phyloP scores from a whole-genome alignment of 352 stramenopile species.

The Phytophthora tentaculata region DNA sequence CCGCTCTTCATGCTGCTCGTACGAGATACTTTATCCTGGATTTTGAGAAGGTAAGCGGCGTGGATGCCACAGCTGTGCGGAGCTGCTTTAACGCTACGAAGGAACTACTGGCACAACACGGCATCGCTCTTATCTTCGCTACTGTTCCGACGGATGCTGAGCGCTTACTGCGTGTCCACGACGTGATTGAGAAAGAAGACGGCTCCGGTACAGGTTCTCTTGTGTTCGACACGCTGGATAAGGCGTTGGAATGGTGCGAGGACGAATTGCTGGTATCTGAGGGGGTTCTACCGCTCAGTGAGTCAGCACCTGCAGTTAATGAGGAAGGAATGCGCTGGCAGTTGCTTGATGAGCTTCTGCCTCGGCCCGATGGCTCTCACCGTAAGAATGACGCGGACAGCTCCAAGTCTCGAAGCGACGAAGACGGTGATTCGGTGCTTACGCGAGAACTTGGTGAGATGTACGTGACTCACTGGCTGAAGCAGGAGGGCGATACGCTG shows the following conservation, averaged over 20 bases:
- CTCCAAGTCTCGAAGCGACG: background rate
- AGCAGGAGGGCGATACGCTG: conserved; percentile 68
- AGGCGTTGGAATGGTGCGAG: conserved; percentile 87
- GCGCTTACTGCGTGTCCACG: conserved; percentile 75
- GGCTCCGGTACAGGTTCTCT: conserved; percentile 60
- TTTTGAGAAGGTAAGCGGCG: conserved; percentile 88
- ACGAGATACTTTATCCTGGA: conserved; percentile 90
- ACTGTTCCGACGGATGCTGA: conserved; percentile 76
- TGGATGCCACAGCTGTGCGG: conserved; percentile 90
- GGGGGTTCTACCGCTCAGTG: conserved; percentile 71
- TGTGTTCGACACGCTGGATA: conserved; percentile 86
- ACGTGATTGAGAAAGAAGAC: conserved; percentile 79
- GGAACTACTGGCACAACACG: conserved; percentile 78
- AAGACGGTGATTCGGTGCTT: conserved; percentile 34
- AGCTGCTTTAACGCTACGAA: conserved; percentile 89
- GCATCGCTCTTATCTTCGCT: conserved; percentile 78
- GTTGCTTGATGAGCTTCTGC: conserved; percentile 75
- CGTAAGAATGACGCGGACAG: conserved; percentile 19
- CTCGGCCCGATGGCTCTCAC: conserved; percentile 27
- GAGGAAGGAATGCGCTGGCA: conserved; percentile 50
- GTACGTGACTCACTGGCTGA: conserved; percentile 69
- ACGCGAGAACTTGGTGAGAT: conserved; percentile 70
- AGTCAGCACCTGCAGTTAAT: conserved; percentile 45
- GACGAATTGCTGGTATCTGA: conserved; percentile 82
- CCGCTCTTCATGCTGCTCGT: conserved; percentile 65